These are phyloP conservation scores for Acanthamoeba castellanii DNA, from an alignment of 208 protist species.

Conservation along the genomic window DNA sequence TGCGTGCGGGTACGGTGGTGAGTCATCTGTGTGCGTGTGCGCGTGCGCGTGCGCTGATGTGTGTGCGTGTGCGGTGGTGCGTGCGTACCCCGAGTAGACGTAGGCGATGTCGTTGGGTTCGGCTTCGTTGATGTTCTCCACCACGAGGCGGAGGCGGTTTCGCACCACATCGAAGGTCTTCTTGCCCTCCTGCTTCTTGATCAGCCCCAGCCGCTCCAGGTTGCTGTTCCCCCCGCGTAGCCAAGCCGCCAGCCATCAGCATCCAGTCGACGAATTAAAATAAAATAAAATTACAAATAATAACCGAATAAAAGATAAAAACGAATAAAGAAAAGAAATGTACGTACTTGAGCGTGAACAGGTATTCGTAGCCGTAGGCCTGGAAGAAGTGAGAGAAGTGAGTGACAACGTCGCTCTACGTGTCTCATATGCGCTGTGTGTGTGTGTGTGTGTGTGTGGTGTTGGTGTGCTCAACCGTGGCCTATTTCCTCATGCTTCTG, in stretches of 20 bases:
- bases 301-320: not conserved
- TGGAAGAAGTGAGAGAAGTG: conserved; percentile 13
- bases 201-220: conserved; percentile 81
- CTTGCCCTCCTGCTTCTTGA: conserved; percentile 76
- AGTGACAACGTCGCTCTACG: too few relatives aligned
- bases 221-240: conserved; percentile 60
- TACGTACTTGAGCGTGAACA: conserved; percentile 82
- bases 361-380: conserved; percentile 82
- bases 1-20: not conserved
- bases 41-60: not conserved
- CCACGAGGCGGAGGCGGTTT: conserved; percentile 72
- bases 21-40: not conserved
- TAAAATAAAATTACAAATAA: not conserved
- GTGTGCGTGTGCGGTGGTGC: not conserved
- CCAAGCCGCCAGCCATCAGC: too few relatives aligned
- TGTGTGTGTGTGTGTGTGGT: not conserved
- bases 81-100: conserved; percentile 81
- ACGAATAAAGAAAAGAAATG: not conserved
- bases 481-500: too few relatives aligned
- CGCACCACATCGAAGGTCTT: conserved; percentile 58
- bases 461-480: not conserved
- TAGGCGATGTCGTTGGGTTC: conserved; percentile 86
- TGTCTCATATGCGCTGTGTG: too few relatives aligned
- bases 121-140: conserved; percentile 82
- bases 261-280: too few relatives aligned